Evolutionary conservation across 2,329 filamentous ascomycete species (phyloP).

Genomic region (Thielaviopsis punctulata): DNA sequence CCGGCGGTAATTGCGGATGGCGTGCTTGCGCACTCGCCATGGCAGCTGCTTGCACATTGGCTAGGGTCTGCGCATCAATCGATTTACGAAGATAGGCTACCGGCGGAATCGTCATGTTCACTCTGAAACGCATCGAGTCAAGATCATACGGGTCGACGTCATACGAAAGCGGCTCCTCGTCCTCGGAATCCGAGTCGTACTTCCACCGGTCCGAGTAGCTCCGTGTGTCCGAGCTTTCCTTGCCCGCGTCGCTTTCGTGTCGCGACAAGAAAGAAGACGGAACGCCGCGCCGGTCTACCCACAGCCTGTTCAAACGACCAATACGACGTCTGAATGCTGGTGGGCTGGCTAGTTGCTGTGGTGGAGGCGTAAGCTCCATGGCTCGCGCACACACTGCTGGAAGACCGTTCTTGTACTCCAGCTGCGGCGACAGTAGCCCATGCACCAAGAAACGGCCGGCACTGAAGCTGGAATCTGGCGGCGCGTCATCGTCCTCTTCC

Average conservation of each 20-base stretch:
- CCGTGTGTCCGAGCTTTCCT: constrained; percentile 8
- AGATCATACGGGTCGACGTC: constrained; percentile 55
- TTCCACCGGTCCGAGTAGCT: constrained; percentile 56
- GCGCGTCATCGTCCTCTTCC: constrained; percentile 15
- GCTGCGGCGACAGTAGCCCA: constrained; percentile 19
- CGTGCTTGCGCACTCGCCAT: constrained; percentile 11
- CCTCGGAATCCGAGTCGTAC: constrained; percentile 72
- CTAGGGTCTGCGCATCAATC: constrained; percentile 16
- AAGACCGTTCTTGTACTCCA: constrained; percentile 29
- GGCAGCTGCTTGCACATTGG: constrained; percentile 13
- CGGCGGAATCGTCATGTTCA: constrained; percentile 6
- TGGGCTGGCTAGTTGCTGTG: constrained; percentile 16
- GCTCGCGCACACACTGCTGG: constrained; percentile 23
- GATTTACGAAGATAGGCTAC: constrained; percentile 12
- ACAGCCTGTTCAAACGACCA: constrained; percentile 67
- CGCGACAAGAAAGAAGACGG: constrained; percentile 33
- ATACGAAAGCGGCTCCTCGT: constrained; percentile 59
- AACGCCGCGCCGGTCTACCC: constrained; percentile 71
- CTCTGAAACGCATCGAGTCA: constrained; percentile 40
- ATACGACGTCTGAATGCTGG: constrained; percentile 69
- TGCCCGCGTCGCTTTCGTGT: constrained; percentile 25
- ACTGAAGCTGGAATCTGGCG: not conserved
- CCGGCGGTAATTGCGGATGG: constrained; percentile 13
- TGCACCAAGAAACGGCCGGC: not conserved
- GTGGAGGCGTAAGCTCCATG: constrained; percentile 12